These are phyloP conservation scores for Neurospora sp. DNA, from an alignment of 495 filamentous ascomycete genomes.

Conservation along the genomic window DNA sequence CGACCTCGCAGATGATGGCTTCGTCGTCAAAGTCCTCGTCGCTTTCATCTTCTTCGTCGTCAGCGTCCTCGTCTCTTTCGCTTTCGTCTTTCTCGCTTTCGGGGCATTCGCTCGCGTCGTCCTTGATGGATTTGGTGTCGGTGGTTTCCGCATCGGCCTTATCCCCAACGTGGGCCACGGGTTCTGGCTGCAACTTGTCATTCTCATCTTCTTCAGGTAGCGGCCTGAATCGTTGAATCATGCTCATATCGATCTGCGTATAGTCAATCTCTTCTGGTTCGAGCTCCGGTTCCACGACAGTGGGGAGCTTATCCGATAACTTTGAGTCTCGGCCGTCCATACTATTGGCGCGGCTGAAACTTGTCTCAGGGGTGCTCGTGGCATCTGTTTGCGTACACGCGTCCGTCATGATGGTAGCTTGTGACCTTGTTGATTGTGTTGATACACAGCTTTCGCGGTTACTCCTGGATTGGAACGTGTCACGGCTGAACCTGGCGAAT, in stretches of 20 bases:
- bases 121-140: not conserved
- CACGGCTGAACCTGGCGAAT: conserved; percentile 56
- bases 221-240: conserved; percentile 25
- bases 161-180: not conserved
- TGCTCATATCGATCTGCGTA: conserved; percentile 41
- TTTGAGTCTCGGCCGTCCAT: conserved; percentile 30
- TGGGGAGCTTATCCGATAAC: conserved; percentile 25
- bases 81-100: conserved; percentile 10
- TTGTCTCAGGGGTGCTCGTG: conserved; percentile 39
- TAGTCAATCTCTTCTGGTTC: conserved; percentile 43
- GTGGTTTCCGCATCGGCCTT: not conserved
- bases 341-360: conserved; percentile 37
- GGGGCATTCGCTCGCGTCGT: not conserved
- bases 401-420: conserved; percentile 53
- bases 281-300: conserved; percentile 35
- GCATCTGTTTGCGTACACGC: conserved; percentile 43
- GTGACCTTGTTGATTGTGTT: conserved; percentile 36
- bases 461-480: conserved; percentile 49
- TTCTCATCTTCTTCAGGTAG: conserved; percentile 13
- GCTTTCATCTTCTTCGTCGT: conserved; percentile 36
- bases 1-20: conserved; percentile 43
- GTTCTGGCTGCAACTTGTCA: conserved; percentile 8
- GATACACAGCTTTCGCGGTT: conserved; percentile 59
- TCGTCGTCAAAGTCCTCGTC: conserved; percentile 37
- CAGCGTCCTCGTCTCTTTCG: conserved; percentile 26